A percentile compares a stretch with the other conserved stretches of the same genome.
These are phyloP conservation scores for Talaromyces thailandensis DNA, from an alignment of 495 filamentous ascomycete genomes.

Conservation along the genomic window DNA sequence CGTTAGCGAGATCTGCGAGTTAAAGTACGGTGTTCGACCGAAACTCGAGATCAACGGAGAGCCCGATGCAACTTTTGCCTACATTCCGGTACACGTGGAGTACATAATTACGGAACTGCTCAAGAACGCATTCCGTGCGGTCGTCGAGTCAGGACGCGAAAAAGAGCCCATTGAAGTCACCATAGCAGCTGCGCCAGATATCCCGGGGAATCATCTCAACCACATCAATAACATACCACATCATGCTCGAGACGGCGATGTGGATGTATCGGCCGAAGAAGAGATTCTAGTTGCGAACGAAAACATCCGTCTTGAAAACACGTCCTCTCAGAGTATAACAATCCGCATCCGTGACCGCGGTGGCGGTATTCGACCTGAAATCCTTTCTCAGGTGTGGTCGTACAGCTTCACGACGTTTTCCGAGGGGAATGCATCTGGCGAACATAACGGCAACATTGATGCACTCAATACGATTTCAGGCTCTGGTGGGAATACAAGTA, in stretches of 20 bases:
- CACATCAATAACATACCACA: conserved; percentile 4
- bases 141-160: conserved; percentile 71
- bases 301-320: conserved; percentile 29
- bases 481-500: conserved; percentile 56
- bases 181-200: conserved; percentile 75
- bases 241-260: conserved; percentile 18
- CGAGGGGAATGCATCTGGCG: conserved; percentile 40
- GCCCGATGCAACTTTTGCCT: conserved; percentile 72
- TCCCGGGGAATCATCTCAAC: conserved; percentile 18
- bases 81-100: conserved; percentile 90
- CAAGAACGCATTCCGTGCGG: conserved; percentile 94
- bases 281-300: conserved; percentile 24
- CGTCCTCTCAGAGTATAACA: conserved; percentile 74
- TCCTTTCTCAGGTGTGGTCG: conserved; percentile 82
- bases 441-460: conserved; percentile 45
- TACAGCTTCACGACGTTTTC: conserved; percentile 94
- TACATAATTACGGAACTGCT: conserved; percentile 95
- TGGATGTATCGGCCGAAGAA: conserved; percentile 23
- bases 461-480: conserved; percentile 65
- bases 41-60: conserved; percentile 73
- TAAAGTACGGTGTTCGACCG: conserved; percentile 88
- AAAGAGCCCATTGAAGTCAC: conserved; percentile 81
- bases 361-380: conserved; percentile 77
- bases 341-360: conserved; percentile 94
- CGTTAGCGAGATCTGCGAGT: conserved; percentile 91